Evolutionary conservation across 768 basidiomycete species (phyloP).

Genomic region (Lyophyllum semitale): DNA sequence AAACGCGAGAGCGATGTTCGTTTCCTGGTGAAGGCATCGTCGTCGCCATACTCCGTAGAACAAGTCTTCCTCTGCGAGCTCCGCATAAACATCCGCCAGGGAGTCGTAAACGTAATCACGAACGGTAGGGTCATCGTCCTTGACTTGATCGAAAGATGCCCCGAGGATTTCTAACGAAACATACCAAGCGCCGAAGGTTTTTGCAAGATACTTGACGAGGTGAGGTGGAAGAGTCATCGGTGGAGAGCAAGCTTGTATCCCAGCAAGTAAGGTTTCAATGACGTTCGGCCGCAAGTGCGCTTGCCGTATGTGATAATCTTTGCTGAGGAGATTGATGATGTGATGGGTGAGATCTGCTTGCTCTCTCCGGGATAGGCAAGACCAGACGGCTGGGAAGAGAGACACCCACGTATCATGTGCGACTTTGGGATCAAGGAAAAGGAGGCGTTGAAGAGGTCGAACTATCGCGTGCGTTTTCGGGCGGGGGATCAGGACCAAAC

Average conservation of each 20-base stretch:
- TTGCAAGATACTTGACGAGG: conserved; percentile 93
- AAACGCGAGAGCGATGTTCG: conserved; percentile 83
- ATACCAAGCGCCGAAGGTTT: conserved; percentile 97
- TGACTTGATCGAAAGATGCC: conserved; percentile 72
- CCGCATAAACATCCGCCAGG: conserved; percentile 92
- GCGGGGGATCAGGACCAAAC: conserved; percentile 38
- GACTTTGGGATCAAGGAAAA: conserved; percentile 75
- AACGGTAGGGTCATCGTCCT: conserved; percentile 78
- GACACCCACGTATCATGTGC: conserved; percentile 88
- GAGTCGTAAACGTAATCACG: conserved; percentile 89
- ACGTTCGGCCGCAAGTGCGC: conserved; percentile 89
- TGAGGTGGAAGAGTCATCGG: conserved; percentile 91
- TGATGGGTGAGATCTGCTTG: conserved; percentile 88
- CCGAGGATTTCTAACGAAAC: conserved; percentile 84
- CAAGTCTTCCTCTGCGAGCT: conserved; percentile 93
- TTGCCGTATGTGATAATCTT: conserved; percentile 91
- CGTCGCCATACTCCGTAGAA: conserved; percentile 96
- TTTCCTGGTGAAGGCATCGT: conserved; percentile 86
- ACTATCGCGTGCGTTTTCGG: conserved; percentile 58
- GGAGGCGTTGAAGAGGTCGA: conserved; percentile 77
- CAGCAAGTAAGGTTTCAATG: conserved; percentile 86
- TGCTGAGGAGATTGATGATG: conserved; percentile 87
- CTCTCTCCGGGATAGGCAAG: conserved; percentile 81
- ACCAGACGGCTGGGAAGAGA: conserved; percentile 85
- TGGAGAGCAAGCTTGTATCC: conserved; percentile 83